Evolutionary conservation across 129 eudicot genomes (phyloP), one percentile per base, ranked within the genome.

Genomic region (Tagetes erecta): DNA sequence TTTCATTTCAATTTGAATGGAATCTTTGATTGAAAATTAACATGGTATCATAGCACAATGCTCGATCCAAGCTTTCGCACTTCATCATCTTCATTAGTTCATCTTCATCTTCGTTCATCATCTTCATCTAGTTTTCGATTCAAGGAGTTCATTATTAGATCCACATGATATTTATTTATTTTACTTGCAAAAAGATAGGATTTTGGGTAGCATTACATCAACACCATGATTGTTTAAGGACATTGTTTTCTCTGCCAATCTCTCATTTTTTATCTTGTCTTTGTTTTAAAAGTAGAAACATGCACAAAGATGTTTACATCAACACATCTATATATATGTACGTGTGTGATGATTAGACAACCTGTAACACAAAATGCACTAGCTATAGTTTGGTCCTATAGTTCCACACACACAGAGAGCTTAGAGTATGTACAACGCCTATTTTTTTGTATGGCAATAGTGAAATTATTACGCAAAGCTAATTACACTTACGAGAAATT

Each of bases 201-300:
- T 14, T 1, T 51, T 51, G 42, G 75, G 4, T 70, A 52, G 47
- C 36, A 51, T 70, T 47, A 68, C 6, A 2, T 11, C 13, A 34
- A 70, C 75, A 50, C 47, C 64, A 70, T 70, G 64, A 51, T 35
- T 70, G 63, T 70, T 56, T 35, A 51, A 70, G 63, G 63, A 70
- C 74, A 36, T 51, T 70, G 60, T 63, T 70, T n/a, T 50, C 35
- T 27, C 27, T 20, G 27, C 27, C 62, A 35, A 69, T 70, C 58
- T 14, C 37, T 27, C 75, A 70, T 34, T 70, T 51, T 51, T 12
- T 6, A 46, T 68, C n/a, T 33, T 51, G 47, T 70, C 69, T 70
- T 12, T 47, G 42, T 58, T 12, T 68, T 68, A 33, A 13, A 49
- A 70, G 74, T 36, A 12, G 72, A 70, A 50, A 50, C 57, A n/a